Percentiles rank a stretch among this genome's conserved stretches.
Evolutionary conservation across 2,329 filamentous ascomycete species (phyloP).

Genomic region (Corinectria fuckeliana): DNA sequence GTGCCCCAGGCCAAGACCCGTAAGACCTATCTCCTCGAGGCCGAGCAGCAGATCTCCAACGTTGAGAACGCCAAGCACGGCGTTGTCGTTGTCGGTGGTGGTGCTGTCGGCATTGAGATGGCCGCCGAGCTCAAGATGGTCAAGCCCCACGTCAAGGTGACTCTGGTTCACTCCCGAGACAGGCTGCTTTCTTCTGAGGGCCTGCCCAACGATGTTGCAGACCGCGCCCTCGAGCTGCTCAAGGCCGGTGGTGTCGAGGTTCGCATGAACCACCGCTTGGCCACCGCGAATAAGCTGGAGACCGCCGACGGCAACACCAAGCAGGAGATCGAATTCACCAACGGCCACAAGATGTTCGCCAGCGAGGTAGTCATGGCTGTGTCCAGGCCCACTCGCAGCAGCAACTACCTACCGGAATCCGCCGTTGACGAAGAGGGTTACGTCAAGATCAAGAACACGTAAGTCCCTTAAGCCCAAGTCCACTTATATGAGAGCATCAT

Average conservation of each 20-base stretch:
- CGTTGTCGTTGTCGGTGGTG: slow-evolving; percentile 76
- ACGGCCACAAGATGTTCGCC: slow-evolving; percentile 64
- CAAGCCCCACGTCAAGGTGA: slow-evolving; percentile 70
- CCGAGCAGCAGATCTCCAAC: slow-evolving; percentile 62
- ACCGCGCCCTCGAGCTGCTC: slow-evolving; percentile 63
- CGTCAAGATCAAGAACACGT: slow-evolving; percentile 66
- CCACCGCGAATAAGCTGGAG: slow-evolving; percentile 53
- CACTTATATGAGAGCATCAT: neutral
- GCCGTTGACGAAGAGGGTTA: slow-evolving; percentile 69
- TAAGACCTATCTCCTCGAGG: slow-evolving; percentile 69
- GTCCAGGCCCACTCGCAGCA: slow-evolving; percentile 67
- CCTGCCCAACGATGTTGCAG: slow-evolving; percentile 73
- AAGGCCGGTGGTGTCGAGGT: slow-evolving; percentile 69
- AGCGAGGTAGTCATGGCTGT: slow-evolving; percentile 75
- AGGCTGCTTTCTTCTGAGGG: slow-evolving; percentile 76
- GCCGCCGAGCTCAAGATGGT: slow-evolving; percentile 77
- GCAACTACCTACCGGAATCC: slow-evolving; percentile 64
- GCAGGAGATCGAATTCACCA: slow-evolving; percentile 63
- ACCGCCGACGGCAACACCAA: slow-evolving; percentile 48
- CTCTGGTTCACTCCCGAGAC: slow-evolving; percentile 74
- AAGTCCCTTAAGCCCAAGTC: slow-evolving; percentile 34
- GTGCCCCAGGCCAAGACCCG: slow-evolving; percentile 71
- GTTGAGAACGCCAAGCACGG: slow-evolving; percentile 60
- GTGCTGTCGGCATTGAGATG: slow-evolving; percentile 83
- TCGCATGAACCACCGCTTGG: slow-evolving; percentile 66